These are phyloP conservation scores for Hypoxylon lienhwacheense DNA, from an alignment of 495 filamentous ascomycete genomes.

Conservation along the genomic window DNA sequence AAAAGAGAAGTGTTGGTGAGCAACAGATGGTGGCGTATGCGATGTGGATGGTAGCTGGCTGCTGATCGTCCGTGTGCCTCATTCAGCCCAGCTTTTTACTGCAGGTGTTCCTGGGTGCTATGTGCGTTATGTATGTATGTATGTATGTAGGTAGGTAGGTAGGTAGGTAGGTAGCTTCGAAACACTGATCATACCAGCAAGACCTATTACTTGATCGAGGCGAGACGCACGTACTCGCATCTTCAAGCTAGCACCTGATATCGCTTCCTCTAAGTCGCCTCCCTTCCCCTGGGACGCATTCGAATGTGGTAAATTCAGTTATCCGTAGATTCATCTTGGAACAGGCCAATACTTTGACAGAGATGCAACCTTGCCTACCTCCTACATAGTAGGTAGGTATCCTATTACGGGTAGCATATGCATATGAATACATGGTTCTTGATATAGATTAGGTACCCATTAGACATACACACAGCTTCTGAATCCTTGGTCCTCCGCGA, in stretches of 20 bases:
- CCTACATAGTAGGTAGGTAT: not conserved
- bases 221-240: conserved; percentile 35
- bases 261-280: conserved; percentile 6
- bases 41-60: no score
- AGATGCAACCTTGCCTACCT: not conserved
- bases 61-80: conserved; percentile 6
- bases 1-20: conserved; percentile 24
- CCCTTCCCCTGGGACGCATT: conserved; percentile 8
- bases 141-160: no score
- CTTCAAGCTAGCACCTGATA: conserved; percentile 29
- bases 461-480: no score
- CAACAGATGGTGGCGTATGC: conserved; percentile 16
- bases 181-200: conserved; percentile 5
- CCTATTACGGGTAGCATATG: not conserved
- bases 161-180: no score
- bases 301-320: no score
- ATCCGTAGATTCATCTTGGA: no score
- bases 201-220: conserved; percentile 8
- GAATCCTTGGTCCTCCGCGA: no score
- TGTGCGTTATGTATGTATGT: no score
- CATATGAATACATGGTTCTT: conserved; percentile 2
- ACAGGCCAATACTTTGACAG: not conserved
- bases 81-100: conserved; percentile 9
- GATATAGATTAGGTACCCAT: not conserved
- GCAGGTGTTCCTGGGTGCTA: conserved; percentile 7